Evolutionary conservation across 495 filamentous ascomycete genomes (phyloP).

Genomic region (Neurospora sp.): DNA sequence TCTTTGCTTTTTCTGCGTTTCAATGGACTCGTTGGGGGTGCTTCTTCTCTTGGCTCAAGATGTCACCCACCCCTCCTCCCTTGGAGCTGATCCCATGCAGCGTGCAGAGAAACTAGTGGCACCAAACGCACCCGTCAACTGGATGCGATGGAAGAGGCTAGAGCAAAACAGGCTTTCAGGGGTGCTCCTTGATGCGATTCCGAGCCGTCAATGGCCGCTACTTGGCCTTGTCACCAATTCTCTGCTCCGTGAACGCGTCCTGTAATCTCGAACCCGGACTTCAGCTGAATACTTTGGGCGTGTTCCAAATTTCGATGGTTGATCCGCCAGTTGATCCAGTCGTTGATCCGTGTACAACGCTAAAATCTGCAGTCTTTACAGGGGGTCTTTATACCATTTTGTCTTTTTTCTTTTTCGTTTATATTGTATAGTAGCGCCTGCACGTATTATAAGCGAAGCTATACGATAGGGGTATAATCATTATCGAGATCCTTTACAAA

Average conservation of each 20-base stretch:
- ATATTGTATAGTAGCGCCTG: too few relatives aligned
- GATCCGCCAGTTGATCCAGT: not conserved
- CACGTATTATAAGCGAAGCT: too few relatives aligned
- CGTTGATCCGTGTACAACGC: too few relatives aligned
- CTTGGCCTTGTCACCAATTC: conserved; percentile 6
- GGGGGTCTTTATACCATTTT: not conserved
- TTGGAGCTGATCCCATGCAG: conserved; percentile 14
- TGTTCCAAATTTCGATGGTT: too few relatives aligned
- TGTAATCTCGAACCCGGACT: conserved; percentile 12
- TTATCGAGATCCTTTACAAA: not conserved
- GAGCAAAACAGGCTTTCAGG: conserved; percentile 14
- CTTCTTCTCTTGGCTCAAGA: conserved; percentile 1
- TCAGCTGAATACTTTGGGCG: conserved; percentile 8
- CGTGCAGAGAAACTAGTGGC: conserved; percentile 20
- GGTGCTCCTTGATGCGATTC: conserved; percentile 7
- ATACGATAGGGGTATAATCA: not conserved
- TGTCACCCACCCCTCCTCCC: conserved; percentile 2
- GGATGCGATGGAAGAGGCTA: conserved; percentile 11
- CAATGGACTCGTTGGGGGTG: not conserved
- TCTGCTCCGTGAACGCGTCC: conserved; percentile 7
- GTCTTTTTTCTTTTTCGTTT: too few relatives aligned
- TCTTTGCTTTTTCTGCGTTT: conserved; percentile 6
- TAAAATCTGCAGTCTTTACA: too few relatives aligned
- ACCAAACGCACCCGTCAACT: conserved; percentile 8
- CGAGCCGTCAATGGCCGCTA: conserved; percentile 1